phyloP scores from a whole-genome alignment of 1,139 yeast genomes.

The Yamadazyma spencermartinsiae region DNA sequence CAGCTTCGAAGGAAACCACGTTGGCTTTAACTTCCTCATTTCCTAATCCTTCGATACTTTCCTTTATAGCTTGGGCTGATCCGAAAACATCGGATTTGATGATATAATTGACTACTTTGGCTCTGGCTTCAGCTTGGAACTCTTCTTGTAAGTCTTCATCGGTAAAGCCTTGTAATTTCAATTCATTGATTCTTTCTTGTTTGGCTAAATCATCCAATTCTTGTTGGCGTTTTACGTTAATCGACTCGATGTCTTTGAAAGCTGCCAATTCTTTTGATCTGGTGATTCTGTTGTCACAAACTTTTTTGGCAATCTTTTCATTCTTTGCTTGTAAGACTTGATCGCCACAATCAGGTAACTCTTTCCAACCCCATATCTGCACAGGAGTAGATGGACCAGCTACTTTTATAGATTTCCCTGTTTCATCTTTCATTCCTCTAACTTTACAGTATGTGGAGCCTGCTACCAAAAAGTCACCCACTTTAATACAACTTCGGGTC shows the following conservation, averaged over 20 bases:
- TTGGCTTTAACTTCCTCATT: conserved; percentile 77
- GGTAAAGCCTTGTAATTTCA: conserved; percentile 58
- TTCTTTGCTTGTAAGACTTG: conserved; percentile 71
- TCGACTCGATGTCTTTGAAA: conserved; percentile 63
- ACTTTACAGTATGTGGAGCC: conserved; percentile 88
- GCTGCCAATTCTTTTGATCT: conserved; percentile 61
- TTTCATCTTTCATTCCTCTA: conserved; percentile 75
- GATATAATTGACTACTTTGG: conserved; percentile 44
- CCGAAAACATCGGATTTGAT: conserved; percentile 88
- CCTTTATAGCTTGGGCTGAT: conserved; percentile 63
- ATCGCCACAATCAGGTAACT: conserved; percentile 90
- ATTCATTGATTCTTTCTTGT: conserved; percentile 53
- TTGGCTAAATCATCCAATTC: conserved; percentile 49
- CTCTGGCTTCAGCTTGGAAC: conserved; percentile 22
- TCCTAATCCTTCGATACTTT: conserved; percentile 78
- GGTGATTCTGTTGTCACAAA: conserved; percentile 60
- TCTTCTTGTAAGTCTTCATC: conserved; percentile 34
- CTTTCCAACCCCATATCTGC: conserved; percentile 94
- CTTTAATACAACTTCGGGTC: conserved; percentile 71
- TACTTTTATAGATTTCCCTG: conserved; percentile 57
- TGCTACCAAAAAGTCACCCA: conserved; percentile 74
- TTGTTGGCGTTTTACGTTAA: conserved; percentile 58
- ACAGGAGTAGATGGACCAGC: conserved; percentile 94
- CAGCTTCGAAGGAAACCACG: conserved; percentile 76
- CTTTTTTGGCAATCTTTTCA: conserved; percentile 77